Evolutionary conservation across 192 early-diverging fungal species (phyloP), one percentile per base, ranked within the genome.

Genomic region (Martensiomyces pterosporus): DNA sequence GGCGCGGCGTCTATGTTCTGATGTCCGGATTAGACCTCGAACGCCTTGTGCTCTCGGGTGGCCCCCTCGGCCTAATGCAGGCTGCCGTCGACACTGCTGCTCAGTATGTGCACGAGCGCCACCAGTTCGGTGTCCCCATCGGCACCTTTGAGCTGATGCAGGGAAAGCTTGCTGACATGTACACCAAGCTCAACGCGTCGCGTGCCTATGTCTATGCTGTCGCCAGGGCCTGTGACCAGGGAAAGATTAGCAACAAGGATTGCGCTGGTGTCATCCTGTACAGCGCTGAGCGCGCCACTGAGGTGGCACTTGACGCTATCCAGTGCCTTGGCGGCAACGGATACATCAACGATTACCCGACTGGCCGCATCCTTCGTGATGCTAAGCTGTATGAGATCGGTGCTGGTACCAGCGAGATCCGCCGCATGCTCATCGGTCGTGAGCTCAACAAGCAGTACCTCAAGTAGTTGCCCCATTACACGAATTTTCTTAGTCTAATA

Each of bases 361-460:
- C 88, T 3, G 90, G 92, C 21, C 83, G 94, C 15, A 78, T 97
- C 46, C 61, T 97, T 38, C 80, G 94, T 24, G 94, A 97, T 58
- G 91, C 89, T 14, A 94, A 94, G 76, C 77, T 97, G 15, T 97
- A 97, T 59, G 93, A 96, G 71, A 96, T 96, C 71, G 93, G 93
- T 39, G 93, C 93, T 14, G 93, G 93, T 23, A 97, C 93, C 18
- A 90, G 85, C 55, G 93, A 97, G 78, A 92, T 92, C 64, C 80
- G 91, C 39, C 77, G 91, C 6, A 89, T 93, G 88, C 72, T 97
- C 47, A 97, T 94, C 66, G 93, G 88, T 26, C 72, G 83, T 22
- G 82, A 82, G 63, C 79, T 88, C 57, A 86, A 88, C 65, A 85
- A 86, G 67, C 73, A 81, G 42, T 85, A 64, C 26, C 24, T 38